Conservation (phyloP, 2,329 filamentous ascomycete species). For the Metarhizium robertsii region DNA sequence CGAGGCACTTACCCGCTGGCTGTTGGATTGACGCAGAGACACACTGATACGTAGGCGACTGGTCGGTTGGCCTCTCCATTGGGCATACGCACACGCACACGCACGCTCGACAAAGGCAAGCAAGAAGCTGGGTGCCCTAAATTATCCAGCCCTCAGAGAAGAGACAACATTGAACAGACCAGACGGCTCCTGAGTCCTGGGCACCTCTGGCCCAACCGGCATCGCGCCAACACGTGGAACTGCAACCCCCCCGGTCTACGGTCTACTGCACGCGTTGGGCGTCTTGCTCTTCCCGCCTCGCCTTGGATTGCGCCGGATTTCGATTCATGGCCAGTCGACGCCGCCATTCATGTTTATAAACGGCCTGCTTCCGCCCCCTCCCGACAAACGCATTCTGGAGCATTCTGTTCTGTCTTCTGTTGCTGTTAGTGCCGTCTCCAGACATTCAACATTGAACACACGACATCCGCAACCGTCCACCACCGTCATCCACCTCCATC, state of each 20-base stretch:
- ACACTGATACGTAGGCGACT: neutral
- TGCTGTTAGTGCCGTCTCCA: neutral
- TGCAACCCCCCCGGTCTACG: neutral
- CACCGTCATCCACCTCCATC: too few species aligned
- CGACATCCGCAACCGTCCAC: too few species aligned
- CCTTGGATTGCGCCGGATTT: neutral
- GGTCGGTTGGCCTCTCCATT: neutral
- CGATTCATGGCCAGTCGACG: neutral
- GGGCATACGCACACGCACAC: neutral
- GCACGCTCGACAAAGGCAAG: neutral
- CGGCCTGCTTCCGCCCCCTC: neutral
- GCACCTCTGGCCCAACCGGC: conserved; percentile 2
- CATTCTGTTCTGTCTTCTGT: neutral
- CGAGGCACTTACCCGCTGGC: neutral
- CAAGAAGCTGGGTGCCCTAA: neutral
- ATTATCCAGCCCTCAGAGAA: too few species aligned
- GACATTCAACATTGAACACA: neutral
- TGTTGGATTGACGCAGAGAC: neutral
- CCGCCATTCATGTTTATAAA: neutral
- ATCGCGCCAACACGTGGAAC: conserved; percentile 6
- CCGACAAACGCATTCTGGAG: neutral
- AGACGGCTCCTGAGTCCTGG: neutral
- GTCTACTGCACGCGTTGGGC: conserved; percentile 4
- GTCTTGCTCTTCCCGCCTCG: conserved; percentile 1
- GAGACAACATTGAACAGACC: too few species aligned